Evolutionary conservation across 495 filamentous ascomycete genomes (phyloP), one percentile per base, ranked within the genome.

Genomic region (Cercophora newfieldiana): DNA sequence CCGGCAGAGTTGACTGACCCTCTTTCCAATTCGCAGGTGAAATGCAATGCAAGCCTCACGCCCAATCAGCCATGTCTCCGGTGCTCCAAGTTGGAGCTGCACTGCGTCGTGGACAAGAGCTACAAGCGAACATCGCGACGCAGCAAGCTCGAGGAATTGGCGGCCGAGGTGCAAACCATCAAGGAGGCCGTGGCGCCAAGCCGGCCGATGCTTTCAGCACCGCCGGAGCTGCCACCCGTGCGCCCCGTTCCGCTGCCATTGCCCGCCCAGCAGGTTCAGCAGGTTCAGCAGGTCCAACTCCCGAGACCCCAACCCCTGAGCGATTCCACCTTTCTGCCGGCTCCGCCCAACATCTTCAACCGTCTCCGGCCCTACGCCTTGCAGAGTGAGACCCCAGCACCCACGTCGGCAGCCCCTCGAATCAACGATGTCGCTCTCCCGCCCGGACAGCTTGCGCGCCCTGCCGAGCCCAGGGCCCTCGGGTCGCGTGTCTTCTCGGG

Each of bases 71-170:
- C 79, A 21, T 82, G 80, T 60, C 73, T 76, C 29, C 73, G 80
- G 28, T 82, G 80, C 58, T 66, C 76, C 63, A 82, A 81, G 68
- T 73, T 82, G 55, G 75, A 78, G 68, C 71, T 79, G 31, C 69
- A 74, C 14, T 82, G 80, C 47, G 71, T 82, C 3, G 79, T 82
- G 26, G 79, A 82, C 47, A 81, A 78, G 64, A 75, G 75, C 66
- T 77, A 82, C 59, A 82, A 81, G 68, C 73, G 80, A 26, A 71
- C 79, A 31, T 78, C 76, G 14, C 72, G 78, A 30, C 71, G 75
- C 67, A 80, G 80, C 67, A 81, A 82, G 59, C 63, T 82, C 14
- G 80, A 82, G 33, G 77, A 82, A 53, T 69, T 82, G 5, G 79
- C 77, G 26, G 75, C 78, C 55, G 80, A 81, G 64, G 72, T 82